Evolutionary conservation across 352 stramenopile genomes (phyloP), one percentile per base, ranked within the genome.

Genomic region (Phytophthora citricola): DNA sequence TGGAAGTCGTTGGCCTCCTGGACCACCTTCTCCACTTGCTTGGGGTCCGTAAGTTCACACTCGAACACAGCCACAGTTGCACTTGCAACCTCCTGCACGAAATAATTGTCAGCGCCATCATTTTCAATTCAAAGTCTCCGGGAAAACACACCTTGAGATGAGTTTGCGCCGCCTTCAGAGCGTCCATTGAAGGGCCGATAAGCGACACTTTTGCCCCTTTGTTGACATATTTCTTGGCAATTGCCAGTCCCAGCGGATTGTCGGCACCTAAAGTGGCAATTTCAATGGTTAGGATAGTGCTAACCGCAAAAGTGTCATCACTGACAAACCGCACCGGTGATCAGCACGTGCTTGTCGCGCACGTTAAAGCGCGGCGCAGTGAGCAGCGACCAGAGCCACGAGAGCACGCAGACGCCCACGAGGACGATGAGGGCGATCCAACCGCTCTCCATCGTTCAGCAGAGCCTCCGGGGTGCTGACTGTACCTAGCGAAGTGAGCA

Each of bases 211-310:
- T 84, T 26, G 84, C 84, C 6, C 78, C 81, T 4, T 71, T 72
- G 2, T 63, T 58, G 0, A 73, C 65, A 44, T 91, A 92, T 9
- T 89, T 82, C 45, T 81, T 87, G 52, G 84, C 84, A 45, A 91
- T 78, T 41, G 80, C 71, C 22, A 92, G 72, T 3, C 84, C 82
- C 9, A 91, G 48, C 0, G 75, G 75, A 26, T 71, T 72, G 38
- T 71, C 81, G 3, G 62, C 63, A 2, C 77, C 80, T 84, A 50
- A 24, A 29, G 34, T 20, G 27, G 39, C 7, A 48, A n/a, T 32
- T 45, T n/a, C 36, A 44, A 38, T 32, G 20, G 43, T 61, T 66
- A 67, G 47, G 29, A 34, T 20, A 43, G 22, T 48, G 50, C 2
- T n/a, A 38, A 48, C 31, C 29, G 3, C 29, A n/a, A 32, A 29